phyloP scores from a whole-genome alignment of 257 asterid genomes.

The Solanum ossicruentum region DNA sequence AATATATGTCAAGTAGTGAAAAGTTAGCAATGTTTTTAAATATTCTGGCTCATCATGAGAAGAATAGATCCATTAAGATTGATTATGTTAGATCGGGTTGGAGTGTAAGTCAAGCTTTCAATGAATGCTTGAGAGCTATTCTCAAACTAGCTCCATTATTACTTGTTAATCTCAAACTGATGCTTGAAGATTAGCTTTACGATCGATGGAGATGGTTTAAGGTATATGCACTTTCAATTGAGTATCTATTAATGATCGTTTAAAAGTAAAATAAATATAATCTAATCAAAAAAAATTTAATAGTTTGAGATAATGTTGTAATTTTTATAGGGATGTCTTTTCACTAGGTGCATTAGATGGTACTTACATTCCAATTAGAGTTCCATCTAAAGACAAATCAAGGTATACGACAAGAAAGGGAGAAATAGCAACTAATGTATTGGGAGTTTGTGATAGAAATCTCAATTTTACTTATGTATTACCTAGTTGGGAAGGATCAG shows the following conservation, averaged over 20 bases:
- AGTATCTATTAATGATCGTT: too few species aligned
- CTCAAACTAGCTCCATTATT: not conserved
- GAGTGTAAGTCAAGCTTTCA: not conserved
- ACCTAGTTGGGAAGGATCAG: too few species aligned
- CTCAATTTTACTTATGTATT: too few species aligned
- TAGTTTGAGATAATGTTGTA: not conserved
- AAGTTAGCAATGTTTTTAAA: too few species aligned
- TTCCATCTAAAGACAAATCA: too few species aligned
- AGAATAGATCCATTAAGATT: too few species aligned
- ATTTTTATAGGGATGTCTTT: too few species aligned
- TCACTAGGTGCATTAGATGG: too few species aligned
- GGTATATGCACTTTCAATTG: not conserved
- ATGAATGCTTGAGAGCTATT: not conserved
- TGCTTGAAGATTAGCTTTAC: not conserved
- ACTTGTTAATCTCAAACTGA: not conserved
- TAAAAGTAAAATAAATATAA: too few species aligned
- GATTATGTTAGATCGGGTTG: not conserved
- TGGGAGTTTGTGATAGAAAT: not conserved
- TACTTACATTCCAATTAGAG: too few species aligned
- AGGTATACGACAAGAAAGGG: too few species aligned
- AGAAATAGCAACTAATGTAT: not conserved
- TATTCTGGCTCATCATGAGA: not conserved
- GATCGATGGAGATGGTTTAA: not conserved
- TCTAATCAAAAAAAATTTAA: too few species aligned
- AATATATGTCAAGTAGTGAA: not conserved